A percentile compares a stretch with the other conserved stretches of the same genome.
Evolutionary conservation across 192 early-diverging fungal species (phyloP).

Genomic region (Backusella australiensis): DNA sequence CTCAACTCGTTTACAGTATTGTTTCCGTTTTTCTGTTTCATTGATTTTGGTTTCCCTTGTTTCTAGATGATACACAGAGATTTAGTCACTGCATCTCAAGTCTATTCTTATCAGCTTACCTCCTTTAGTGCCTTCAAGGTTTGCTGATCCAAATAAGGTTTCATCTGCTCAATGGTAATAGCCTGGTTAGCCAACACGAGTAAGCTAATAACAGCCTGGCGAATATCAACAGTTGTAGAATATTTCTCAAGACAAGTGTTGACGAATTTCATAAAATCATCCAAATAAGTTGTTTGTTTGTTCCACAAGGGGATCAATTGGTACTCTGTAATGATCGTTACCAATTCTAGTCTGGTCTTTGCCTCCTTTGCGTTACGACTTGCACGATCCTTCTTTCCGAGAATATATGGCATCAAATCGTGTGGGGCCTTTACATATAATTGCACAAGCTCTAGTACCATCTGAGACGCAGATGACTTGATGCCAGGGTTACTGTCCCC

Average conservation of each 20-base stretch:
- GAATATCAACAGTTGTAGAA: conserved; percentile 3
- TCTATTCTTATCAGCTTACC: not conserved
- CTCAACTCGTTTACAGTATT: conserved; percentile 10
- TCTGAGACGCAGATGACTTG: conserved; percentile 1
- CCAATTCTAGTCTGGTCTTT: conserved; percentile 17
- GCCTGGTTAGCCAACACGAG: not conserved
- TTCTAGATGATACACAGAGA: not conserved
- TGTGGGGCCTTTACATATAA: not conserved
- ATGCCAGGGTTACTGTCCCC: conserved; percentile 19
- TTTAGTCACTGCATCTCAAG: not conserved
- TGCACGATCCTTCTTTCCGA: conserved; percentile 22
- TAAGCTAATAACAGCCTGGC: not conserved
- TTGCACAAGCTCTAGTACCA: conserved; percentile 7
- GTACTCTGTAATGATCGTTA: not conserved
- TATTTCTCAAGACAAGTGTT: conserved; percentile 3
- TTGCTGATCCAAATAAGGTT: not conserved
- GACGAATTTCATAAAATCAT: conserved; percentile 12
- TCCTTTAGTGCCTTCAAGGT: not conserved
- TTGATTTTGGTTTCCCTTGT: not conserved
- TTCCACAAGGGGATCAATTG: conserved; percentile 6
- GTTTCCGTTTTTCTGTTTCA: not conserved
- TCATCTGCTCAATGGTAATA: not conserved
- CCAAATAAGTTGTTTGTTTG: not conserved
- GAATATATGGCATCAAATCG: not conserved
- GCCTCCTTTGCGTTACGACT: conserved; percentile 24